Conservation (phyloP, 495 filamentous ascomycete species). For the Astrothelium macrocarpum region DNA sequence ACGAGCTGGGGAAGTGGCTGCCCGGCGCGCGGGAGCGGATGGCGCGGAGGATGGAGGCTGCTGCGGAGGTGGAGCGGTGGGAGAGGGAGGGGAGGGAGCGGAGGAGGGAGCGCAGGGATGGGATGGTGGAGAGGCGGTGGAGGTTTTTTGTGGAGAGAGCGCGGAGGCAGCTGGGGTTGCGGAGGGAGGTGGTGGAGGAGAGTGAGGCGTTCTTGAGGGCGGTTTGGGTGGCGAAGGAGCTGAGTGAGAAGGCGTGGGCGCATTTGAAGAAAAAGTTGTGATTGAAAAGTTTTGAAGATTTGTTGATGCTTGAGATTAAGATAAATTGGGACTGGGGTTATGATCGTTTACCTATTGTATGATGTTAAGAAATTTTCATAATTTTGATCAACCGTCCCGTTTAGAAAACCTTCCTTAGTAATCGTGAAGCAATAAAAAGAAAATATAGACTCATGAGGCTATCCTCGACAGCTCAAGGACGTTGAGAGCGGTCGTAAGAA, state of each 20-base stretch:
- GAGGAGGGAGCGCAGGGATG: not conserved
- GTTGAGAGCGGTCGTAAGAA: no score
- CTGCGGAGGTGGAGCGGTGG: not conserved
- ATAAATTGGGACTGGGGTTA: no score
- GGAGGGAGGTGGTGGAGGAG: not conserved
- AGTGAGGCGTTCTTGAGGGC: not conserved
- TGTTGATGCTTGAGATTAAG: not conserved
- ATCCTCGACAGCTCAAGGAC: no score
- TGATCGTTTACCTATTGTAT: not conserved
- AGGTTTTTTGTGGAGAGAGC: not conserved
- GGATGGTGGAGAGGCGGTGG: not conserved
- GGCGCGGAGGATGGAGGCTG: not conserved
- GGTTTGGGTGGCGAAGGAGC: not conserved
- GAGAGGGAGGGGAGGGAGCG: not conserved
- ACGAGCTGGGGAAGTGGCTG: not conserved
- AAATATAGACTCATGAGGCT: no score
- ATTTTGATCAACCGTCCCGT: no score
- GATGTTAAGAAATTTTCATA: no score
- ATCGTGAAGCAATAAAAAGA: no score
- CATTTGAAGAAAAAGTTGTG: not conserved
- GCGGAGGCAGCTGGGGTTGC: not conserved
- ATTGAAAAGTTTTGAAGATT: not conserved
- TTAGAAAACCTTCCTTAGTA: no score
- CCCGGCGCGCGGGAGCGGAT: not conserved
- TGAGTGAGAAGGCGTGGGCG: not conserved